A percentile compares a stretch with the other conserved stretches of the same genome.
These are phyloP conservation scores for Rubia tinctorum DNA, from an alignment of 305 asterid species.

Conservation along the genomic window DNA sequence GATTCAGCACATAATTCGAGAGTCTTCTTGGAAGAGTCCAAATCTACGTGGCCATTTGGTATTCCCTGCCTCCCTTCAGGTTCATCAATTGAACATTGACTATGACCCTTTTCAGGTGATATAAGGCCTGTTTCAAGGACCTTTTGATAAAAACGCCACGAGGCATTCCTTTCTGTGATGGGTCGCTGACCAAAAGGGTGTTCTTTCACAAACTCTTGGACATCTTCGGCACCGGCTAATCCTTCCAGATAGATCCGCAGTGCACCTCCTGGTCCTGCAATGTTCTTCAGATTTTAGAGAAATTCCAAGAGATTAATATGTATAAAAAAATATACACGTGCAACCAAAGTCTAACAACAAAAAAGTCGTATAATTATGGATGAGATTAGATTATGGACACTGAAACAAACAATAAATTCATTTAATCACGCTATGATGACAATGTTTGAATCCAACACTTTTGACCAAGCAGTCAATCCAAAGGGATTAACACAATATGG, in stretches of 20 bases:
- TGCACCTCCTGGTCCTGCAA: conserved; percentile 79
- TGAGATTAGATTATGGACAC: neutral
- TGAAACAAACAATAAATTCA: neutral
- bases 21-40: neutral
- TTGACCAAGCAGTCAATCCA: neutral
- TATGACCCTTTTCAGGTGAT: neutral
- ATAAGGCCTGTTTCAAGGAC: conserved; percentile 37
- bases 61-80: neutral
- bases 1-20: neutral
- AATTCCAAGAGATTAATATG: neutral
- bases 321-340: neutral
- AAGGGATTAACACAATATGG: neutral
- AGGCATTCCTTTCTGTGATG: conserved; percentile 63
- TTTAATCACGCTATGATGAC: neutral
- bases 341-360: neutral
- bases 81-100: neutral
- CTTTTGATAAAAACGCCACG: conserved; percentile 67
- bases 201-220: conserved; percentile 67
- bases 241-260: conserved; percentile 73
- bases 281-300: conserved; percentile 7
- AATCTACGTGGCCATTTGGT: neutral
- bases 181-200: conserved; percentile 82
- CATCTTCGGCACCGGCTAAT: conserved; percentile 61
- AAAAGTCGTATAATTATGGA: neutral
- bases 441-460: neutral